These are phyloP conservation scores for Evansstolkia leycettana DNA, from an alignment of 495 filamentous ascomycete genomes.

Conservation along the genomic window DNA sequence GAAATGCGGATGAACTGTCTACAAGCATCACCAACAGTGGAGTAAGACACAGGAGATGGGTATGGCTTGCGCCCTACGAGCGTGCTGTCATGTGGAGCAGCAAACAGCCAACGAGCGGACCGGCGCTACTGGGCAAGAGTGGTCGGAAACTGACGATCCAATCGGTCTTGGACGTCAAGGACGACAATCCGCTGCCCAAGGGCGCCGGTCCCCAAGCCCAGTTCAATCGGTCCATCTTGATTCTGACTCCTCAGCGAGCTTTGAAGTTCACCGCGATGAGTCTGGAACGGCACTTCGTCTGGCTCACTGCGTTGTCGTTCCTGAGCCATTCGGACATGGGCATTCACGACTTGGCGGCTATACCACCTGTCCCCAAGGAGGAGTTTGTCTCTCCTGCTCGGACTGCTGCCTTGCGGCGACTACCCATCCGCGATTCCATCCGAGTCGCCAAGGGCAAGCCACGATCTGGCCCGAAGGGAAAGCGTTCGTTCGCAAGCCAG, in stretches of 20 bases:
- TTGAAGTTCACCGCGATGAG: slow-evolving; percentile 87
- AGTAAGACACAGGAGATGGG: slow-evolving; percentile 89
- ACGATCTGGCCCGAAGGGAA: slow-evolving; percentile 33
- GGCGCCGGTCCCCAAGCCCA: slow-evolving; percentile 38
- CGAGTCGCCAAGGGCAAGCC: slow-evolving; percentile 73
- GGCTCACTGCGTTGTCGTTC: slow-evolving; percentile 90
- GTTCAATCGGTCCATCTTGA: slow-evolving; percentile 91
- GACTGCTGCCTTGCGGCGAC: slow-evolving; percentile 36
- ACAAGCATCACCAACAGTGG: slow-evolving; percentile 44
- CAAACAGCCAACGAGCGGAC: slow-evolving; percentile 84
- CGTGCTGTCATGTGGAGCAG: slow-evolving; percentile 95
- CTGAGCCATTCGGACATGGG: slow-evolving; percentile 73
- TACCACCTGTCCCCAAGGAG: slow-evolving; percentile 42
- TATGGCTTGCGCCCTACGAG: slow-evolving; percentile 96
- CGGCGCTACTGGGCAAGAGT: slow-evolving; percentile 84
- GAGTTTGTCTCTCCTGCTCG: slow-evolving; percentile 28
- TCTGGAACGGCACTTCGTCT: slow-evolving; percentile 83
- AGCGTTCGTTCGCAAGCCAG: slow-evolving; percentile 25
- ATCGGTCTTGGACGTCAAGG: slow-evolving; percentile 92
- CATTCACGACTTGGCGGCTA: slow-evolving; percentile 49
- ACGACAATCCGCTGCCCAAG: slow-evolving; percentile 82
- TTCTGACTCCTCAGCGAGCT: slow-evolving; percentile 84
- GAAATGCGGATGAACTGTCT: slow-evolving; percentile 36
- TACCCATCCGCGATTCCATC: slow-evolving; percentile 81
- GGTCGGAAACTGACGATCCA: slow-evolving; percentile 91